Evolutionary conservation across 164 flowering plant species (phyloP), one percentile per base, ranked within the genome.

Genomic region (Chloranthus sessilifolius): DNA sequence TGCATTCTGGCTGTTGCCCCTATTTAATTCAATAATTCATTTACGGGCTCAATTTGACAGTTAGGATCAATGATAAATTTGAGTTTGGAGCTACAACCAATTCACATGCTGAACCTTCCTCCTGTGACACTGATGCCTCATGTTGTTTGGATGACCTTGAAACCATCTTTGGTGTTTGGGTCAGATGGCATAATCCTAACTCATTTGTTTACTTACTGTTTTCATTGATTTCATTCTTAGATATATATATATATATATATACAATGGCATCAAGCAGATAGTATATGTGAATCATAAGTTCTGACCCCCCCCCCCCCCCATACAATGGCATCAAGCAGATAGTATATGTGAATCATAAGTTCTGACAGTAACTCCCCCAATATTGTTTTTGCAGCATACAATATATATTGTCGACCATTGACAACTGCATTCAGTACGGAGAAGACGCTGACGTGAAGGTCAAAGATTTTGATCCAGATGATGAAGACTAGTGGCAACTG

Each of bases 401-500:
- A 30, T 79, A 88, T 50, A 53, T 88, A 6, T 47, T 85, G 62
- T 65, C 84, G 17, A 80, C 80, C 58, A 92, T 88, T 25, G 96
- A 88, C 74, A 60, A 29, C 61, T 66, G 74, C 70, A 88, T 92
- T 59, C 96, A 92, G 66, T 86, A 62, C 43, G 98, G 96, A 7
- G 98, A 92, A 79, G 88, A 92, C 66, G 91, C 91, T 15, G 98
- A 92, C 63, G 98, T 88, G 67, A 92, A 88, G 69, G 58, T 92
- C n/a, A 82, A 64, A 66, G 98, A 92, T 63, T 83, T 81, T 36
- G 89, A 82, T 65, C 72, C 77, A 3, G 79, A 72, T 2, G 79
- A 74, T 5, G 71, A 58, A 7, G 61, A 52, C 1, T 55, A 28
- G n/a, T n/a, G n/a, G n/a, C n/a, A n/a, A n/a, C n/a, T n/a, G n/a